Evolutionary conservation across 2,329 filamentous ascomycete genomes (phyloP), one percentile per base, ranked within the genome.

Genomic region (Aspergillus pseudoterreus): DNA sequence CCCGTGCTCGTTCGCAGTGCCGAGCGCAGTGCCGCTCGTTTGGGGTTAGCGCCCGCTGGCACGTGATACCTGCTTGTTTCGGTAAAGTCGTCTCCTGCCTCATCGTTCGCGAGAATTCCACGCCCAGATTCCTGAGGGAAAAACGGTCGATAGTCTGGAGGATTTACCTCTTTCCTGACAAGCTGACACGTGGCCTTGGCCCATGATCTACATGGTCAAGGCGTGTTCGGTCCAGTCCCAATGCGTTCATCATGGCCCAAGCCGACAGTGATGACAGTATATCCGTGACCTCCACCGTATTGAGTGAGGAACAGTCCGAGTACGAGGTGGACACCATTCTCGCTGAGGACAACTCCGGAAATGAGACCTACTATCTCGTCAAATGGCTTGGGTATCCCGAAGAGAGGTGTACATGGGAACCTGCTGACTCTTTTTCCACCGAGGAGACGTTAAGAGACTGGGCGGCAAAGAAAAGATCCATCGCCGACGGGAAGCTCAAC

Each of bases 301-400:
- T 39, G 12, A 75, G 70, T 56, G 71, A 77, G 11, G 61, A 70
- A 2, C 71, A 76, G 22, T 68, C 73, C 12, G 78, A 81, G 53
- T 85, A 79, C 61, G 69, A 74, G 2, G 78, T 86, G 6, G 79
- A 85, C 41, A 68, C 70, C 14, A 75, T 87, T 32, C 65, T 83
- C 15, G 74, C 75, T 1, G 77, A 84, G 59, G 69, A 58, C 1
- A 54, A 66, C 8, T 49, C 63, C 4, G 57, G 71, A 4, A 65
- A 65, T 10, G 69, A 68, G 4, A 61, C 63, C 14, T 67, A 61
- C 21, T 90, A 83, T 62, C 75, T 90, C 1, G 78, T 88, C 19
- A 78, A 81, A 53, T 90, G 86, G 87, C 71, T 75, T 22, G 78
- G 73, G 2, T 91, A 85, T 60, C 72, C 76, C 1, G 55, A 83